These are phyloP conservation scores for Drechslerella coelobrocha DNA, from an alignment of 2,329 filamentous ascomycete genomes.

Conservation along the genomic window DNA sequence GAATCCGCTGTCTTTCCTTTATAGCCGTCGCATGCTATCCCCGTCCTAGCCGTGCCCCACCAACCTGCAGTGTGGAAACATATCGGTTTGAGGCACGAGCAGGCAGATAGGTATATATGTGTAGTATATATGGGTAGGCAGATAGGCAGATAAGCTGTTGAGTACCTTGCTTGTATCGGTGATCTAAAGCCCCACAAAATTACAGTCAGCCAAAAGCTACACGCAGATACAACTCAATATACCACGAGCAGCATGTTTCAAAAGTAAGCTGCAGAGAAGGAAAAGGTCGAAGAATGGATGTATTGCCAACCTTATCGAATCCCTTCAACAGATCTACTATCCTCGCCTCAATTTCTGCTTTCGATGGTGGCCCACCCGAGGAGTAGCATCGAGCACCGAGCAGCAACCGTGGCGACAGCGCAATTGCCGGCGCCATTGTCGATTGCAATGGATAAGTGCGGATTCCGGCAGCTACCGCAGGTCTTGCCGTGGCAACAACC, in stretches of 20 bases:
- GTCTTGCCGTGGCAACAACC: slow-evolving; percentile 66
- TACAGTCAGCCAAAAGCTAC: slow-evolving; percentile 35
- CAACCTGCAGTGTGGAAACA: too few relatives aligned
- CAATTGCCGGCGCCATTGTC: slow-evolving; percentile 58
- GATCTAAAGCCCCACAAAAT: slow-evolving; percentile 64
- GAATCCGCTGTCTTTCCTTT: slow-evolving; percentile 2
- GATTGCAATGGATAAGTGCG: slow-evolving; percentile 69
- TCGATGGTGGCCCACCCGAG: slow-evolving; percentile 76
- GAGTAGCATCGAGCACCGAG: slow-evolving; percentile 84
- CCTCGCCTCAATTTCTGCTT: slow-evolving; percentile 85
- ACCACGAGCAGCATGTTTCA: too few relatives aligned
- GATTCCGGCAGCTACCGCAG: slow-evolving; percentile 67
- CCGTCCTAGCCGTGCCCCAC: too few relatives aligned
- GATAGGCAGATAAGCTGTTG: not conserved
- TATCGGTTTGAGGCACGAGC: too few relatives aligned
- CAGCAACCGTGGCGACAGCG: slow-evolving; percentile 59
- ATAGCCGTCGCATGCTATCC: not conserved
- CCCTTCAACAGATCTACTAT: slow-evolving; percentile 92
- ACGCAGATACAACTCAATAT: too few relatives aligned
- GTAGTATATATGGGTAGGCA: too few relatives aligned
- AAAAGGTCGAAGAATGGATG: not conserved
- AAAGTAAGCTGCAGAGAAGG: slow-evolving; percentile 6
- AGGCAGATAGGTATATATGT: too few relatives aligned
- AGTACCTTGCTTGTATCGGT: slow-evolving; percentile 70
- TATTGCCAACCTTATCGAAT: slow-evolving; percentile 84